Percentiles rank a stretch among this genome's conserved stretches.
These are phyloP conservation scores for Pseudevernia furfuracea DNA, from an alignment of 495 filamentous ascomycete genomes.

Conservation along the genomic window DNA sequence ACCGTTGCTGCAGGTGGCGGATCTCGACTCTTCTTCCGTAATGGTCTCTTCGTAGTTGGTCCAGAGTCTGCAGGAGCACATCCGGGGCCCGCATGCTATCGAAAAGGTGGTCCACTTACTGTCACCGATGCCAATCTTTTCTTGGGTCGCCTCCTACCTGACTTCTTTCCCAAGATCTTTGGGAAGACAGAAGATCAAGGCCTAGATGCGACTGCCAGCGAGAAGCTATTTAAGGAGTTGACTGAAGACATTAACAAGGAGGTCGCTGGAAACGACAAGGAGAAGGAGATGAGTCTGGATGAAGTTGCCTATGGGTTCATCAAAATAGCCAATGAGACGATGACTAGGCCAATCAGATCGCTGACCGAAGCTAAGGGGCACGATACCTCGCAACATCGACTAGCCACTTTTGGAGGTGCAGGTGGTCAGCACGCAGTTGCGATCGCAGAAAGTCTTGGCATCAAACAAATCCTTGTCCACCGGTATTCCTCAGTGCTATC, in stretches of 20 bases:
- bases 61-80: conserved; percentile 91
- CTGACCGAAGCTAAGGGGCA: conserved; percentile 91
- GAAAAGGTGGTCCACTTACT: conserved; percentile 86
- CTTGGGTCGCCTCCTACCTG: conserved; percentile 77
- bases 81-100: conserved; percentile 88
- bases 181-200: conserved; percentile 85
- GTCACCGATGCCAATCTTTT: conserved; percentile 93
- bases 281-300: conserved; percentile 70
- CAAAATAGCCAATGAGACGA: conserved; percentile 90
- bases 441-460: conserved; percentile 85
- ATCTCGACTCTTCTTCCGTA: conserved; percentile 80
- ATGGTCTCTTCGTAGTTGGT: conserved; percentile 93
- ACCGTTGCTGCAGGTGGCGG: conserved; percentile 93
- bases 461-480: conserved; percentile 81
- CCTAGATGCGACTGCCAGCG: conserved; percentile 69
- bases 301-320: conserved; percentile 89
- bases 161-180: conserved; percentile 97
- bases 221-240: conserved; percentile 68
- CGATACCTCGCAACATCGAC: conserved; percentile 79
- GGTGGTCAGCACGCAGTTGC: conserved; percentile 94
- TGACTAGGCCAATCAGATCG: conserved; percentile 87
- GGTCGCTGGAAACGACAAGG: conserved; percentile 38
- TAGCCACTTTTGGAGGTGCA: conserved; percentile 90
- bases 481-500: conserved; percentile 90
- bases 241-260: conserved; percentile 70